A percentile compares a stretch with the other conserved stretches of the same genome.
These are phyloP conservation scores for Alternaria viburni DNA, from an alignment of 2,329 filamentous ascomycete species.

Conservation along the genomic window DNA sequence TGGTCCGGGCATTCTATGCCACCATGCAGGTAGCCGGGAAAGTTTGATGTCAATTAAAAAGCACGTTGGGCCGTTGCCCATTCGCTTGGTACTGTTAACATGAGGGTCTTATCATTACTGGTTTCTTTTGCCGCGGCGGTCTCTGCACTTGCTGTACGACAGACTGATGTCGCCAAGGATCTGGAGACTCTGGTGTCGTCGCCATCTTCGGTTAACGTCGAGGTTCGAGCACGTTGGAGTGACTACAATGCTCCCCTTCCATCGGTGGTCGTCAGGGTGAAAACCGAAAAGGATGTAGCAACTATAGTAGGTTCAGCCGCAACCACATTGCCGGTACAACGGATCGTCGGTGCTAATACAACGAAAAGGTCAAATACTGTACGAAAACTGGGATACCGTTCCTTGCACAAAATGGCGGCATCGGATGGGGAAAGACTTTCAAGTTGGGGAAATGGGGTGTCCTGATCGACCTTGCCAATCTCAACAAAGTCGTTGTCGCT, in stretches of 20 bases:
- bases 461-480: slow-evolving; percentile 37
- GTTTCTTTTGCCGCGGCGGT: slow-evolving; percentile 14
- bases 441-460: slow-evolving; percentile 29
- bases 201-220: slow-evolving; percentile 18
- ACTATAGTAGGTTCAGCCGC: slow-evolving; percentile 16
- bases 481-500: slow-evolving; percentile 34
- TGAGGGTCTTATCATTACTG: slow-evolving; percentile 20
- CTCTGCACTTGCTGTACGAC: slow-evolving; percentile 18
- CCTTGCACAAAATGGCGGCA: slow-evolving; percentile 36
- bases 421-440: slow-evolving; percentile 37
- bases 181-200: slow-evolving; percentile 17
- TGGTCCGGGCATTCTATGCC: neutral
- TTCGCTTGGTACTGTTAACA: slow-evolving; percentile 10
- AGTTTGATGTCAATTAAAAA: slow-evolving; percentile 6
- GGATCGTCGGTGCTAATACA: neutral
- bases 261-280: slow-evolving; percentile 26
- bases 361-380: slow-evolving; percentile 31
- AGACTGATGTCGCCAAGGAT: slow-evolving; percentile 17
- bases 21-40: neutral
- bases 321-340: neutral
- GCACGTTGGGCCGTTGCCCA: neutral
- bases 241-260: slow-evolving; percentile 24
- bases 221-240: slow-evolving; percentile 31
- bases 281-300: slow-evolving; percentile 29
- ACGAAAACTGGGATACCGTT: slow-evolving; percentile 26